phyloP scores from a whole-genome alignment of 306 rosid species.

The Corylus avellana region DNA sequence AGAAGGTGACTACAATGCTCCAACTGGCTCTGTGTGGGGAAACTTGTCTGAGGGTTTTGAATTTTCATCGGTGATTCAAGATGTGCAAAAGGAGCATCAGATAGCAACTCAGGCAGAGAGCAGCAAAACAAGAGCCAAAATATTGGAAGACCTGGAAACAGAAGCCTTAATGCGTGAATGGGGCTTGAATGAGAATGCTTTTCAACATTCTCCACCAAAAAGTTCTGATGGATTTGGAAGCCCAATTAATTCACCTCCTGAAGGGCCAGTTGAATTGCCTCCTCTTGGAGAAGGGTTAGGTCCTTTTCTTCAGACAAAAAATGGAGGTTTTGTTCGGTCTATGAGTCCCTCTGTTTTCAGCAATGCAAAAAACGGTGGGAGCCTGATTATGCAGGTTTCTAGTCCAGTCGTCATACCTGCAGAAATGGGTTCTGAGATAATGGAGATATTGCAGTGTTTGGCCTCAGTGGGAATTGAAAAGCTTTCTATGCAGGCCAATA shows the following conservation, averaged over 20 bases:
- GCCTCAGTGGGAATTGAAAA: conserved; percentile 89
- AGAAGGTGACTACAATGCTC: conserved; percentile 28
- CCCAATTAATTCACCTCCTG: conserved; percentile 54
- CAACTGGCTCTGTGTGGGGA: conserved; percentile 39
- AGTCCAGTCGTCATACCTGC: conserved; percentile 88
- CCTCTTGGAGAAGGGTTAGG: conserved; percentile 83
- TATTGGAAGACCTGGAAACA: conserved; percentile 79
- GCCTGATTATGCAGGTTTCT: conserved; percentile 87
- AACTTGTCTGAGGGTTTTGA: conserved; percentile 38
- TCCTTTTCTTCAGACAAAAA: conserved; percentile 71
- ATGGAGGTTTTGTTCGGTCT: conserved; percentile 81
- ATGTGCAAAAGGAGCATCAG: conserved; percentile 49
- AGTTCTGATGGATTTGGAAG: conserved; percentile 62
- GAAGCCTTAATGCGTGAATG: conserved; percentile 84
- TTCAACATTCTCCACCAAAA: conserved; percentile 76
- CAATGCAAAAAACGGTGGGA: conserved; percentile 62
- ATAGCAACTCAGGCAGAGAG: conserved; percentile 42
- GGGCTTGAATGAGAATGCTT: conserved; percentile 80
- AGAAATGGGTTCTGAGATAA: conserved; percentile 88
- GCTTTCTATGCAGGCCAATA: conserved; percentile 90
- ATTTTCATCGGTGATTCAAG: conserved; percentile 40
- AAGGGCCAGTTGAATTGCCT: conserved; percentile 59
- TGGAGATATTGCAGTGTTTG: conserved; percentile 71
- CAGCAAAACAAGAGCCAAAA: conserved; percentile 59
- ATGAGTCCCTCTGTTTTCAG: conserved; percentile 78